Conservation (phyloP, 441 rosid species). For the Syzygium syzygioides region DNA sequence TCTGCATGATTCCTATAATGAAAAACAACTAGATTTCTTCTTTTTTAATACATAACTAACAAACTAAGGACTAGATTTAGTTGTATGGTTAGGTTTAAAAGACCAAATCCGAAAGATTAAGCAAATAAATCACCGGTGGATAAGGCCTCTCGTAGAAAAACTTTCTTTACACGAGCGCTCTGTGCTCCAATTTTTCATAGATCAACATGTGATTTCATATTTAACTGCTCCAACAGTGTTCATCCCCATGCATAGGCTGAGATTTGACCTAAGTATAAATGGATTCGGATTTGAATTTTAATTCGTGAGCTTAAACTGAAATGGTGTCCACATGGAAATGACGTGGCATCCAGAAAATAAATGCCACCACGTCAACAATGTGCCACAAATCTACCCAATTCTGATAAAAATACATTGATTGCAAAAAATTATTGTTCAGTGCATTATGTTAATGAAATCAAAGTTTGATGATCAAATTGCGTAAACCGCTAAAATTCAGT, state of each 20-base stretch:
- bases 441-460: neutral
- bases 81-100: neutral
- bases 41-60: neutral
- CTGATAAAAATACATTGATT: neutral
- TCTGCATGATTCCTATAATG: neutral
- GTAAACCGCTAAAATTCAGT: neutral
- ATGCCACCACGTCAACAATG: neutral
- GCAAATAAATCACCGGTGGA: neutral
- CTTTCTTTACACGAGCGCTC: neutral
- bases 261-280: neutral
- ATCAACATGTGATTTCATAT: neutral
- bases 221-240: neutral
- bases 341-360: neutral
- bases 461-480: neutral
- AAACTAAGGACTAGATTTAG: neutral
- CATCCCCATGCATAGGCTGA: neutral
- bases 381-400: neutral
- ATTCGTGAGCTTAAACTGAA: neutral
- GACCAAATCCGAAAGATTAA: neutral
- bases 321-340: neutral
- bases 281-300: neutral
- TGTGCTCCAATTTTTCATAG: neutral
- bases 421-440: neutral
- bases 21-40: neutral
- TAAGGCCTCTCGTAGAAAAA: neutral